Evolutionary conservation across 2,329 filamentous ascomycete species (phyloP).

Genomic region (Microcyclospora pomicola): DNA sequence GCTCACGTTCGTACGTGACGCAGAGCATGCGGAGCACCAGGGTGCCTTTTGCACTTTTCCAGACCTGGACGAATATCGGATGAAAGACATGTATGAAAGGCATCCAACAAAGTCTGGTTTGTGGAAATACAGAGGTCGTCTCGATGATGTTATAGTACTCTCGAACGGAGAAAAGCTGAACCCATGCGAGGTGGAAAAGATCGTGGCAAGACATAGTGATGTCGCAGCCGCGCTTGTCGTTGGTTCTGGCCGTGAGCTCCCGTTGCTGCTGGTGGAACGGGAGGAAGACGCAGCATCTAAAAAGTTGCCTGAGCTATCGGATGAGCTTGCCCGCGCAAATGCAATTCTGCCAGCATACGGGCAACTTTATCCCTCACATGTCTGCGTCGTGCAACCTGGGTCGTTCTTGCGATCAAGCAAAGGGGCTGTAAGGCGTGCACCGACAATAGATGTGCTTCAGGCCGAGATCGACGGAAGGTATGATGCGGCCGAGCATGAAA

Average conservation of each 20-base stretch:
- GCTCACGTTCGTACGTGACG: too few species aligned
- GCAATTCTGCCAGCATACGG: constrained; percentile 27
- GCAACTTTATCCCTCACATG: constrained; percentile 29
- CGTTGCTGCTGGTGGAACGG: constrained; percentile 17
- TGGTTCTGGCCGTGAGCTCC: constrained; percentile 16
- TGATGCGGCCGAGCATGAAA: neutral
- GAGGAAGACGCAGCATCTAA: constrained; percentile 19
- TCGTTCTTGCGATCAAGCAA: constrained; percentile 6
- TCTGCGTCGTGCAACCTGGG: constrained; percentile 21
- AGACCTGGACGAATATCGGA: constrained; percentile 12
- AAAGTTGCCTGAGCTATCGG: too few species aligned
- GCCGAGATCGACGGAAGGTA: constrained; percentile 1
- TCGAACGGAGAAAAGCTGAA: constrained; percentile 20
- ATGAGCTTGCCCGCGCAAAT: constrained; percentile 23
- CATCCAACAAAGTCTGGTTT: constrained; percentile 16
- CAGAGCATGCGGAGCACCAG: too few species aligned
- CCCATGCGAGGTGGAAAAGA: constrained; percentile 7
- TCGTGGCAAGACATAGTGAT: constrained; percentile 7
- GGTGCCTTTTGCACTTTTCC: too few species aligned
- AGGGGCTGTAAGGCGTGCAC: constrained; percentile 5
- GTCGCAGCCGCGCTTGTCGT: constrained; percentile 22
- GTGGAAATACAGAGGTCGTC: constrained; percentile 16
- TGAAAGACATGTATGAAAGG: constrained; percentile 17
- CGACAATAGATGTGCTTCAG: constrained; percentile 2
- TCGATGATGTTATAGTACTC: constrained; percentile 20